phyloP scores from a whole-genome alignment of 2,329 filamentous ascomycete species.

The Sporothrix protearum region DNA sequence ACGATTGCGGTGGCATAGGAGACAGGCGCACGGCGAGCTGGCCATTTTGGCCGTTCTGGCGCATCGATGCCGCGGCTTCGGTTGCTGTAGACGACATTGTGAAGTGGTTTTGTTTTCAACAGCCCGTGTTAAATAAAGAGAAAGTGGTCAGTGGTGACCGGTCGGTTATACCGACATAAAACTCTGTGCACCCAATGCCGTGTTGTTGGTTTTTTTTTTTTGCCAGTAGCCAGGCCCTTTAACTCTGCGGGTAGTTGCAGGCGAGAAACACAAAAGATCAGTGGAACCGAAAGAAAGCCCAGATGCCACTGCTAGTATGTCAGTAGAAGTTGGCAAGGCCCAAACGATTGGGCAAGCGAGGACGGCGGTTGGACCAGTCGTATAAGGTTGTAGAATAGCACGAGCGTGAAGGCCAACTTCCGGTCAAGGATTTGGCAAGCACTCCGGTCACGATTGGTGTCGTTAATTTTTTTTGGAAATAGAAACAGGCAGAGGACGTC shows the following conservation, averaged over 20 bases:
- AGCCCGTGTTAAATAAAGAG: not conserved
- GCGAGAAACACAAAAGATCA: not conserved
- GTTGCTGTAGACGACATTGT: constrained; percentile 31
- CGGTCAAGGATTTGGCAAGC: not conserved
- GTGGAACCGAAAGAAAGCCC: not conserved
- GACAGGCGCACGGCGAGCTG: constrained; percentile 32
- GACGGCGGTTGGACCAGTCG: not conserved
- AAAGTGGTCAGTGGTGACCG: not conserved
- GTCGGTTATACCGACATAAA: constrained; percentile 12
- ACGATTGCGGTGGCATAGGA: constrained; percentile 22
- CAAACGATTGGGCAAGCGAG: not conserved
- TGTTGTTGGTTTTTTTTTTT: not conserved
- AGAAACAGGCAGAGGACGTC: not conserved
- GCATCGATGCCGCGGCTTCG: constrained; percentile 26
- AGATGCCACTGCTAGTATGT: constrained; percentile 7
- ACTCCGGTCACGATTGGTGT: not conserved
- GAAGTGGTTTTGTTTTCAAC: not conserved
- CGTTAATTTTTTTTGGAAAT: not conserved
- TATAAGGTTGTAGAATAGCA: not conserved
- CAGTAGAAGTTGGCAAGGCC: not conserved
- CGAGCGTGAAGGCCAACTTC: not conserved
- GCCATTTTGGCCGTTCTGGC: constrained; percentile 28
- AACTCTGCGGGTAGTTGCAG: constrained; percentile 1
- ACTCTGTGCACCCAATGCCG: constrained; percentile 11
- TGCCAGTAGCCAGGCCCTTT: not conserved